phyloP scores from a whole-genome alignment of 2,329 filamentous ascomycete species.

The Blastomyces parvus region DNA sequence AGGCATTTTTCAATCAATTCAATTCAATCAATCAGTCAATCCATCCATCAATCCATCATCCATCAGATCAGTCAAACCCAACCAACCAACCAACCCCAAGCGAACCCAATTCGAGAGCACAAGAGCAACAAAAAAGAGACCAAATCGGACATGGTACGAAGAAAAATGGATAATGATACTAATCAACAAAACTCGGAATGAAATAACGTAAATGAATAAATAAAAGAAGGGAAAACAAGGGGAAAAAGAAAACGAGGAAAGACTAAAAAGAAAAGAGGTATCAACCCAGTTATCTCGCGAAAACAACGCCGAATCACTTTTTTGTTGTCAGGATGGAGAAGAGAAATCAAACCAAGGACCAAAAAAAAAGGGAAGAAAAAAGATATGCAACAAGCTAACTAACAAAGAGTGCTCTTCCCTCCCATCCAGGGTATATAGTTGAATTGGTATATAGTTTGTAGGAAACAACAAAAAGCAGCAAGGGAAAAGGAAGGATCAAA shows the following conservation, averaged over 20 bases:
- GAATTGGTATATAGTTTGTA: not conserved
- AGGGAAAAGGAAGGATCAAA: not conserved
- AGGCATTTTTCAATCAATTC: not conserved
- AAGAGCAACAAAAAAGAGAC: not conserved
- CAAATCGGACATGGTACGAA: not conserved
- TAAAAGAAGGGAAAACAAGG: not conserved
- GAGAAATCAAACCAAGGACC: not conserved
- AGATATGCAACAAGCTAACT: not conserved
- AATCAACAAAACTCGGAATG: not conserved
- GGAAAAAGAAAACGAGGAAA: not conserved
- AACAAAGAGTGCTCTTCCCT: slow-evolving; percentile 1
- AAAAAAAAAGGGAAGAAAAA: not conserved
- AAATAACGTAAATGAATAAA: not conserved
- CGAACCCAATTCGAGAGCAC: not conserved
- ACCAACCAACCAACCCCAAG: not conserved
- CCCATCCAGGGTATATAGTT: slow-evolving; percentile 8
- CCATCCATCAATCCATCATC: not conserved
- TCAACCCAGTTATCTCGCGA: not conserved
- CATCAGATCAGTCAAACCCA: not conserved
- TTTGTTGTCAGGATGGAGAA: not conserved
- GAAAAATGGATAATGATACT: not conserved
- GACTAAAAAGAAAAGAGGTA: slow-evolving; percentile 1
- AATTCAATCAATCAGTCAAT: not conserved
- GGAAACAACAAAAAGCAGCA: not conserved
- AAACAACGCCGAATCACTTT: slow-evolving; percentile 4